Base-by-base conservation (phyloP, 352 stramenopile genomes). In the Globisporangium emineosum region DNA sequence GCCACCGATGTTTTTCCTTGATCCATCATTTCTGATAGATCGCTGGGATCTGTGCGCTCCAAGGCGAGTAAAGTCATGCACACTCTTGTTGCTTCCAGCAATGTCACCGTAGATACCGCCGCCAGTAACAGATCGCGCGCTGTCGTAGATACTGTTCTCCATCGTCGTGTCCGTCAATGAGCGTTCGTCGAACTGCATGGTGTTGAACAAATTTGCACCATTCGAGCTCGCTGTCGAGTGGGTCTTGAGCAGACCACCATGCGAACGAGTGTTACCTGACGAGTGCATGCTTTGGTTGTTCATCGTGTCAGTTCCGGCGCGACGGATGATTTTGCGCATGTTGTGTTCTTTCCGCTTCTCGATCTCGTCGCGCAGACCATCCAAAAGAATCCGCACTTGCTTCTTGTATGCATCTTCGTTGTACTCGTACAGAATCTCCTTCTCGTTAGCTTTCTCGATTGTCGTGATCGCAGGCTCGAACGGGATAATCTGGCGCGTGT, bases 321-420 rank as follows among this genome's bases (percentile, higher is more conserved):
- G 70, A 21, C 60, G 66, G n/a, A 81, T 56, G 40, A 90, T 83
- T 25, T 84, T 88, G 4, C 79, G 78, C 23, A 89, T 75, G 35
- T 83, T 75, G 5, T 84, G 70, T 57, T 86, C 83, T 58, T 89
- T 89, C 19, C 83, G 78, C 68, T 93, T 94, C 57, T 94, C 86
- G 59, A 93, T 91, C 61, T 91, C 82, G 54, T 94, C 86, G 10
- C 86, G 83, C 64, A 94, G 76, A 0, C 86, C 86, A 30, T 94
- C 86, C 6, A 94, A 61, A 7, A 94, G 62, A 53, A 91, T 77
- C 1, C 79, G 82, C 42, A 91, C 60, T 57, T 94, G 81, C 12
- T 75, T 74, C 64, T 87, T 78, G 74, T 91, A 94, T 10, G 70
- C 74, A 0, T 81, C 69, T 37, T 94, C 83, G 40, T 91, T 70